Evolutionary conservation across 805 yeast species (phyloP).

Genomic region (Candida boidinii): DNA sequence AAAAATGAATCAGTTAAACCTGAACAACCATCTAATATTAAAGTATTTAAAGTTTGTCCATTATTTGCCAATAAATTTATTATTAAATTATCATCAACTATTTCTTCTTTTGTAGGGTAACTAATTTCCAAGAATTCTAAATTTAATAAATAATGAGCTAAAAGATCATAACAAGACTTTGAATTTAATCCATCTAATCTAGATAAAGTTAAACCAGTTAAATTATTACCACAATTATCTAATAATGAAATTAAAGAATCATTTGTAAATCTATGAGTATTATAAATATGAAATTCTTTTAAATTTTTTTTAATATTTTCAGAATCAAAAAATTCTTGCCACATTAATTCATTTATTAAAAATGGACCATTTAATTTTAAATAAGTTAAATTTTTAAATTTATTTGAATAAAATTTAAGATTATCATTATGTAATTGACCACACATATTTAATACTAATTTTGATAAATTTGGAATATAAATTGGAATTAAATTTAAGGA

Average conservation of each 20-base stretch:
- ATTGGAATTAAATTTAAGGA: slow-evolving; percentile 66
- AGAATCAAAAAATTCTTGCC: slow-evolving; percentile 67
- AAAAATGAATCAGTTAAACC: slow-evolving; percentile 59
- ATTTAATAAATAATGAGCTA: slow-evolving; percentile 54
- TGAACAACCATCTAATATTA: slow-evolving; percentile 67
- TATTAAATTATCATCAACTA: slow-evolving; percentile 60
- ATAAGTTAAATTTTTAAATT: slow-evolving; percentile 44
- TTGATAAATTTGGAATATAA: slow-evolving; percentile 64
- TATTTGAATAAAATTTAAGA: slow-evolving; percentile 50
- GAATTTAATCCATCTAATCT: slow-evolving; percentile 67
- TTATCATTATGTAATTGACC: slow-evolving; percentile 83
- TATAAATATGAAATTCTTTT: slow-evolving; percentile 52
- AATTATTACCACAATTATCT: slow-evolving; percentile 46
- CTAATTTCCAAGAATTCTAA: slow-evolving; percentile 57
- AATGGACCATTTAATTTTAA: slow-evolving; percentile 85
- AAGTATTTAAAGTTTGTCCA: slow-evolving; percentile 50
- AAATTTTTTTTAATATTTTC: slow-evolving; percentile 45
- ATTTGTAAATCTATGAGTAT: slow-evolving; percentile 77
- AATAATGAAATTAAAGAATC: slow-evolving; percentile 55
- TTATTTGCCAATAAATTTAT: slow-evolving; percentile 49
- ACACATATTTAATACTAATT: slow-evolving; percentile 77
- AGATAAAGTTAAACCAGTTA: slow-evolving; percentile 53
- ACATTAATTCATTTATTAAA: slow-evolving; percentile 61
- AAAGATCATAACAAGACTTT: slow-evolving; percentile 45
- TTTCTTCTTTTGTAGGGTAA: slow-evolving; percentile 56